Percentiles rank a stretch among this genome's conserved stretches.
These are phyloP conservation scores for Penicillium sp. DNA, from an alignment of 2,329 filamentous ascomycete genomes.

Conservation along the genomic window DNA sequence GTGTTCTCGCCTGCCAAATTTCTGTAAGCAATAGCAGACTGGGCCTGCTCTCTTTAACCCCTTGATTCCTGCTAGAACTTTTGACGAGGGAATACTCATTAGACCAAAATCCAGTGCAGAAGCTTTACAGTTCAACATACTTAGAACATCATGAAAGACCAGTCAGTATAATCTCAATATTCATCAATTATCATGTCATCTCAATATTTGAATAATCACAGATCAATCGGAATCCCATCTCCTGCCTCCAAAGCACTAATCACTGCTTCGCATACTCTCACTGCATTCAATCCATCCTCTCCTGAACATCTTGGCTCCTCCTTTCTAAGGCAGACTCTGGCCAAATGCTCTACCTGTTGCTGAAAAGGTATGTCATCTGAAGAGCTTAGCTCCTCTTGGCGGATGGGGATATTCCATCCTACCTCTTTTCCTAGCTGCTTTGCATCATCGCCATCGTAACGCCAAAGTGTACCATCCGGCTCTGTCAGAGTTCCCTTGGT, in stretches of 20 bases:
- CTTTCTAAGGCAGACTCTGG: background rate
- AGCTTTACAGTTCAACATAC: background rate
- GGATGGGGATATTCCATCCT: background rate
- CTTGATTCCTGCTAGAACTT: background rate
- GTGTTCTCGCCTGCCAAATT: no score
- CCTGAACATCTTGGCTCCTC: background rate
- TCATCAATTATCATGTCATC: background rate
- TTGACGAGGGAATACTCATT: background rate
- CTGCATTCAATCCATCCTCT: background rate
- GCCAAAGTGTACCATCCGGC: background rate
- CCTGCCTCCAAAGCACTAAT: background rate
- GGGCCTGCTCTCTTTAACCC: no score
- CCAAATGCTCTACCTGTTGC: background rate
- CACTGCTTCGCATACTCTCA: background rate
- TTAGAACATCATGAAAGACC: background rate
- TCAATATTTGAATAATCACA: background rate
- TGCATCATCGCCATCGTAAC: background rate
- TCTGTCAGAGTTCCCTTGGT: background rate
- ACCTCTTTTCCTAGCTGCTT: background rate
- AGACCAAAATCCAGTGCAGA: background rate
- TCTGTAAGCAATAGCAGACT: no score
- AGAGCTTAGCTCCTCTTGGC: background rate
- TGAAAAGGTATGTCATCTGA: background rate
- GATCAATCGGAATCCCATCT: background rate
- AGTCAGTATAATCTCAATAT: rapidly evolving